Percentiles rank a stretch among this genome's conserved stretches.
phyloP scores from a whole-genome alignment of 2,329 filamentous ascomycete species.

The Aspergillus thermomutatus region DNA sequence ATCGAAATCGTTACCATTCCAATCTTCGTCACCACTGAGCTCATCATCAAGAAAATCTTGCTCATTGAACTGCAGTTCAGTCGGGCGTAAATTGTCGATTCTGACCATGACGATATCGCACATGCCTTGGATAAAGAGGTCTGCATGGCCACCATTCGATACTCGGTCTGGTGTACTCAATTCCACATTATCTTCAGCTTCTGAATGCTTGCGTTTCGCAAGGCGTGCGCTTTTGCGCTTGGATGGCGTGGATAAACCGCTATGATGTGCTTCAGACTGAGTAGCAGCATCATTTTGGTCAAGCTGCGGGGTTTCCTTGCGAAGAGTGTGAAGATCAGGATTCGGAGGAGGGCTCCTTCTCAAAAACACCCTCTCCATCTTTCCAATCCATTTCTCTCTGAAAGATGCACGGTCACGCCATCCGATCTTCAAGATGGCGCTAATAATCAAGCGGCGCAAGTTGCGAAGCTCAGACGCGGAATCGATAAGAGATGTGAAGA shows the following conservation, averaged over 20 bases:
- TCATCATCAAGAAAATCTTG: conserved; percentile 60
- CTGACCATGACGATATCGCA: conserved; percentile 58
- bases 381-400: conserved; percentile 72
- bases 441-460: conserved; percentile 69
- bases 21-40: conserved; percentile 60
- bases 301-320: background rate
- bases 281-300: conserved; percentile 2
- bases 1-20: conserved; percentile 49
- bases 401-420: conserved; percentile 83
- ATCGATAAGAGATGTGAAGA: conserved; percentile 75
- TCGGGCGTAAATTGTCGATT: conserved; percentile 61
- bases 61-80: conserved; percentile 57
- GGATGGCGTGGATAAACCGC: conserved; percentile 19
- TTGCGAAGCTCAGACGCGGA: conserved; percentile 63
- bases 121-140: conserved; percentile 50
- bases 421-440: conserved; percentile 70
- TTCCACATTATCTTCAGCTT: conserved; percentile 22
- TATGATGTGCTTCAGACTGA: conserved; percentile 12
- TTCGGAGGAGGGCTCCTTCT: conserved; percentile 32
- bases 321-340: conserved; percentile 25
- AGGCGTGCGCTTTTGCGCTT: conserved; percentile 41
- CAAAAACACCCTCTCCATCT: conserved; percentile 54
- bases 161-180: conserved; percentile 5
- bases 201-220: conserved; percentile 25
- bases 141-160: conserved; percentile 8